A percentile compares a stretch with the other conserved stretches of the same genome.
These are phyloP conservation scores for Mortierella hygrophila DNA, from an alignment of 192 early-diverging fungal species.

Conservation along the genomic window DNA sequence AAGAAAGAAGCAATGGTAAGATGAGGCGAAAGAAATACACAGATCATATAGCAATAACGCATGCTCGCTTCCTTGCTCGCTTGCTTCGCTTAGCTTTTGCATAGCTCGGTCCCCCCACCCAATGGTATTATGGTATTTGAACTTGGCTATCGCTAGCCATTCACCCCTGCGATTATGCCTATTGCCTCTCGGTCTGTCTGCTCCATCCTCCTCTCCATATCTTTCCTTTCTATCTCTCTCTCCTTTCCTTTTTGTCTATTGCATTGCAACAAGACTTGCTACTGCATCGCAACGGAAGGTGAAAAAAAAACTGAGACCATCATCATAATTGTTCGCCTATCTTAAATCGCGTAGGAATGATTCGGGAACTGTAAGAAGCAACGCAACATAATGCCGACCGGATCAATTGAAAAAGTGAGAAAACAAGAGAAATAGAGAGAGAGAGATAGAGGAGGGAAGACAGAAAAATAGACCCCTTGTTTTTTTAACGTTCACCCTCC, in stretches of 20 bases:
- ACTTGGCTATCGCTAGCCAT: neutral
- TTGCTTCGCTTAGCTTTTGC: neutral
- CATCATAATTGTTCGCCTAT: neutral
- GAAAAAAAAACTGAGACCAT: neutral
- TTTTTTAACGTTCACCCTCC: neutral
- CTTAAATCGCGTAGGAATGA: neutral
- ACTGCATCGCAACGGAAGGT: neutral
- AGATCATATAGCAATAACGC: neutral
- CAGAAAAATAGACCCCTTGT: neutral
- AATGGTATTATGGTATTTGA: too few species aligned
- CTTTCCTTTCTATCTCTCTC: neutral
- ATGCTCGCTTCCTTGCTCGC: neutral
- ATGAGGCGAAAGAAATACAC: neutral
- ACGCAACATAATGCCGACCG: neutral
- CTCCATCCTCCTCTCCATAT: neutral
- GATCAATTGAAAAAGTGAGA: neutral
- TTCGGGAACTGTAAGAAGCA: neutral
- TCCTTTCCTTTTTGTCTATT: neutral
- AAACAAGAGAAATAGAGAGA: neutral
- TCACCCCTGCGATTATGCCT: neutral
- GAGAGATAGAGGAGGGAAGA: neutral
- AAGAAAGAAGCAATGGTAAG: constrained; percentile 4
- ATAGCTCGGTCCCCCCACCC: too few species aligned
- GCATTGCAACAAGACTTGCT: neutral
- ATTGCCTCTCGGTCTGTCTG: neutral